Base-by-base conservation (phyloP, 2,329 filamentous ascomycete species). In the Parastagonospora avenae region DNA sequence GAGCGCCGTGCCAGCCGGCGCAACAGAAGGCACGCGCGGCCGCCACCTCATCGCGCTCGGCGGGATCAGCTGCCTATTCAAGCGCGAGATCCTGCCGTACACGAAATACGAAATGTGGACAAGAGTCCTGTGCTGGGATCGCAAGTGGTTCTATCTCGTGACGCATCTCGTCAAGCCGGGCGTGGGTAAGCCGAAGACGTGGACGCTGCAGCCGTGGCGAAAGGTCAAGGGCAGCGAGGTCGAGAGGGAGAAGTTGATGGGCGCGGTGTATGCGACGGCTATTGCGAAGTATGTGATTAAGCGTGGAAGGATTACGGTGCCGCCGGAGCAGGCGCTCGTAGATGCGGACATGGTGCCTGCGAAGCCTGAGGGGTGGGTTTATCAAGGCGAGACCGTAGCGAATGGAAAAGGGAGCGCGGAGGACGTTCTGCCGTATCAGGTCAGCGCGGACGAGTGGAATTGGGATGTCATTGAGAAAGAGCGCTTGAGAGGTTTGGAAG, bases 301-400 rank as follows among this genome's bases (percentile, higher is more conserved):
- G 65, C 76, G 76, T 54, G 79, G 78, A 1, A 81, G 93, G 19
- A 80, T 94, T 64, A 97, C 93, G 0, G 85, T 97, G 4, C 85
- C 92, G 58, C 92, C 94, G 0, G 88, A 92, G 60, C 80, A 89
- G 40, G 80, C 93, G 7, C 79, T 97, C 24, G 79, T 83, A 37
- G 83, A 87, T 31, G 88, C 87, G 42, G 85, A 86, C 1, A 78
- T 97, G 69, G 77, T 97, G 43, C 94, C 94, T 0, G 77, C 82
- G 50, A 81, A 86, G 41, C 91, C 91, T 0, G 85, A 82, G 9
- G 87, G 86, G 2, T 71, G 68, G 68, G 59, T 66, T 1, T 72
- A 66, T 36, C 52, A 59, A 10, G 54, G 51, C 1, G 48, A 36
- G 19, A 24, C 19, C 2, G 30, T 19, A 16, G 33, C 49, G 7